phyloP scores from a whole-genome alignment of 2,329 filamentous ascomycete genomes.

The Xylariaceae sp. region DNA sequence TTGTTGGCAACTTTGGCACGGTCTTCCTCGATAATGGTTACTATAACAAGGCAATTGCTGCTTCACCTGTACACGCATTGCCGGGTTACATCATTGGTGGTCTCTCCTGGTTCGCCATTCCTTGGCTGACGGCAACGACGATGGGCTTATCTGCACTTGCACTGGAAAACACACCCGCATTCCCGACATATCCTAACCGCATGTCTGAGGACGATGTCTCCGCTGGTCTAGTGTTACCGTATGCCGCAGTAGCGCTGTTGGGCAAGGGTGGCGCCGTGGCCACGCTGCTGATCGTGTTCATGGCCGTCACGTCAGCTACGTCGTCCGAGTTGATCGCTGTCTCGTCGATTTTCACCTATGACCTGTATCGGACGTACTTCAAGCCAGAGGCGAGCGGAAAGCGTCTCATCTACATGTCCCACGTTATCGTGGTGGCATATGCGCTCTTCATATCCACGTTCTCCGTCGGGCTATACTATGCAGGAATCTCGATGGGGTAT shows the following conservation, averaged over 20 bases:
- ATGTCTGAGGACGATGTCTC: conserved; percentile 72
- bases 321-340: conserved; percentile 84
- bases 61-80: conserved; percentile 77
- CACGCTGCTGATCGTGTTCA: conserved; percentile 78
- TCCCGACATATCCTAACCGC: conserved; percentile 68
- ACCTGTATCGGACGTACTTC: conserved; percentile 84
- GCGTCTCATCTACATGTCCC: conserved; percentile 74
- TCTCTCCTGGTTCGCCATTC: conserved; percentile 87
- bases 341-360: conserved; percentile 83
- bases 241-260: conserved; percentile 77
- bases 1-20: conserved; percentile 78
- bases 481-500: conserved; percentile 81
- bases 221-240: conserved; percentile 79
- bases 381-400: conserved; percentile 72
- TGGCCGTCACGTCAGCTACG: conserved; percentile 83
- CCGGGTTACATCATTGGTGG: conserved; percentile 87
- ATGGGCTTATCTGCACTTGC: conserved; percentile 81
- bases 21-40: conserved; percentile 87
- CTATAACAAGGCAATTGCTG: conserved; percentile 92
- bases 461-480: conserved; percentile 69
- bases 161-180: conserved; percentile 67
- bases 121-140: conserved; percentile 83
- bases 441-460: conserved; percentile 74
- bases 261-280: conserved; percentile 77
- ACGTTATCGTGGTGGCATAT: conserved; percentile 66